Conservation (phyloP, 2,329 filamentous ascomycete genomes). For the Emmonsiellopsis sp. region DNA sequence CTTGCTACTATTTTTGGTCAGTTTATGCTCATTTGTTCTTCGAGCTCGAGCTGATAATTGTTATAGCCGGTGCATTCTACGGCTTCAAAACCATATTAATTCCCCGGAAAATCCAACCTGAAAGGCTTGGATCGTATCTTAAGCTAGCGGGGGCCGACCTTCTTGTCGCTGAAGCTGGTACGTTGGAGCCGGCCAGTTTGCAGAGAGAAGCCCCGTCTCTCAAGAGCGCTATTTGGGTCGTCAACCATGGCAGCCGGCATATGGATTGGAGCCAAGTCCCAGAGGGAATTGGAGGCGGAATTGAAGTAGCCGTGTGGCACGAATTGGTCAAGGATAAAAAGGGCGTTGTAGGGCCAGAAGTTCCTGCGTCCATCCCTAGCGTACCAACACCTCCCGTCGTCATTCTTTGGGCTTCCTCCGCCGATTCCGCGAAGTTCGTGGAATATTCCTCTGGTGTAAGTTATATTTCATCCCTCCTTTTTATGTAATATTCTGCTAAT, state of each 20-base stretch:
- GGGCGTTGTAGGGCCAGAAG: constrained; percentile 46
- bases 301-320: constrained; percentile 88
- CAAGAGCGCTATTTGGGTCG: constrained; percentile 79
- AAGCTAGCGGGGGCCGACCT: constrained; percentile 66
- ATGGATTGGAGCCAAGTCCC: constrained; percentile 93
- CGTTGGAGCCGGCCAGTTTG: constrained; percentile 70
- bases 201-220: constrained; percentile 60
- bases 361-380: constrained; percentile 54
- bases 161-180: constrained; percentile 74
- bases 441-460: constrained; percentile 63
- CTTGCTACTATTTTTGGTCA: constrained; percentile 65
- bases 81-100: constrained; percentile 75
- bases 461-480: neutral
- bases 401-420: constrained; percentile 30
- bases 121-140: constrained; percentile 62
- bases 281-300: constrained; percentile 59
- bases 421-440: constrained; percentile 56
- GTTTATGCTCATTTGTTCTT: constrained; percentile 9
- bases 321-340: constrained; percentile 69
- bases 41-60: constrained; percentile 1
- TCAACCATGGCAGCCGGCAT: constrained; percentile 79
- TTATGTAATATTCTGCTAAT: constrained; percentile 9
- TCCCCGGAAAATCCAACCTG: constrained; percentile 66
- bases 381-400: constrained; percentile 36
- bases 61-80: constrained; percentile 72